These are phyloP conservation scores for Wickerhamomyces bisporus DNA, from an alignment of 805 yeast genomes.

Conservation along the genomic window DNA sequence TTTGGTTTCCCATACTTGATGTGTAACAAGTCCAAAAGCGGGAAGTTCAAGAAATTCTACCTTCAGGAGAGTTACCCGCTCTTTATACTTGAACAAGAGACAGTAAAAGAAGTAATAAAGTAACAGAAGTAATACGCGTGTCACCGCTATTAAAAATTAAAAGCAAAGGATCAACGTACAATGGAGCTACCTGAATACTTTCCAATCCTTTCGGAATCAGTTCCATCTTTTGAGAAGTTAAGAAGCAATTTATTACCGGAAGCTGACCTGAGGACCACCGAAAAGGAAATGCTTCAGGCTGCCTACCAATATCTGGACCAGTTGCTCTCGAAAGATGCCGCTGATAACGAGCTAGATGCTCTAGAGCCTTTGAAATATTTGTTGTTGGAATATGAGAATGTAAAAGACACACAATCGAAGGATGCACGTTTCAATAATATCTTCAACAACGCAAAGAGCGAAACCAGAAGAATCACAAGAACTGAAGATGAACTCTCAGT, in stretches of 20 bases:
- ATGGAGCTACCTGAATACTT: constrained; percentile 5
- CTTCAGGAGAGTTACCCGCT: too few relatives aligned
- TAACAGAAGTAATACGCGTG: too few relatives aligned
- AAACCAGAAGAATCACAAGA: constrained; percentile 2
- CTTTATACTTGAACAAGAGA: too few relatives aligned
- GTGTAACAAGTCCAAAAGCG: too few relatives aligned
- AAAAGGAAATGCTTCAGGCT: constrained; percentile 8
- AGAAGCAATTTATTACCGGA: background rate
- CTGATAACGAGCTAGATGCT: constrained; percentile 6
- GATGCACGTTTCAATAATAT: constrained; percentile 8
- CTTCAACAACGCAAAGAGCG: constrained; percentile 11
- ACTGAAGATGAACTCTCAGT: constrained; percentile 11
- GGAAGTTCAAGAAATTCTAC: too few relatives aligned
- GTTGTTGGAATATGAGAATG: constrained; percentile 13
- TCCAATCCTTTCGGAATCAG: background rate
- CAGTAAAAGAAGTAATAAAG: too few relatives aligned
- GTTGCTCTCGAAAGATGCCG: constrained; percentile 1
- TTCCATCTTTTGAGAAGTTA: background rate
- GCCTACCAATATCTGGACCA: constrained; percentile 12
- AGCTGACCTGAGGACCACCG: constrained; percentile 5
- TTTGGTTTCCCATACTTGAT: too few relatives aligned
- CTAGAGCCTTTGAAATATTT: constrained; percentile 7
- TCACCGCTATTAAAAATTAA: too few relatives aligned
- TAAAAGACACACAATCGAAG: constrained; percentile 13
- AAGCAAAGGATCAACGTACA: too few relatives aligned